Evolutionary conservation across 2,329 filamentous ascomycete genomes (phyloP).

Genomic region (Neobulgaria alba): DNA sequence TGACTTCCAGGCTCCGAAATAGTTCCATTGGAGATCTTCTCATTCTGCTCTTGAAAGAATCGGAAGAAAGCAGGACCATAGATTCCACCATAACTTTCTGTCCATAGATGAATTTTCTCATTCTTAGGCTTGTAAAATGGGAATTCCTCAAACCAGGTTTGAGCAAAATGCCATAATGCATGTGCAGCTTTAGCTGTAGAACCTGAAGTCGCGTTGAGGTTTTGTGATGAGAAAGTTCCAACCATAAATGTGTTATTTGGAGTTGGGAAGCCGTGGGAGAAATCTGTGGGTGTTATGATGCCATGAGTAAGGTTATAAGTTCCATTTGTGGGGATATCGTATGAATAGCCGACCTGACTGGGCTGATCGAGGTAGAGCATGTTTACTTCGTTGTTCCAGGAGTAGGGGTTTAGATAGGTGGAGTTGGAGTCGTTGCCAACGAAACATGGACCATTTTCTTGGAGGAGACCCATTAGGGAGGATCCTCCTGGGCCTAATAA

Average conservation of each 20-base stretch:
- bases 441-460: slow-evolving; percentile 34
- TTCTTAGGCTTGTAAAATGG: slow-evolving; percentile 43
- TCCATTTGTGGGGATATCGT: slow-evolving; percentile 2
- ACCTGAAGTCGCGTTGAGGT: slow-evolving; percentile 33
- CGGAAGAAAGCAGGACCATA: slow-evolving; percentile 54
- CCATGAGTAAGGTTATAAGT: not conserved
- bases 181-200: slow-evolving; percentile 27
- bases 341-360: slow-evolving; percentile 56
- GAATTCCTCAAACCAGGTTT: slow-evolving; percentile 47
- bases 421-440: slow-evolving; percentile 27
- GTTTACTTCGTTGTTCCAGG: slow-evolving; percentile 51
- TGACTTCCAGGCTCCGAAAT: slow-evolving; percentile 40
- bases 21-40: slow-evolving; percentile 38
- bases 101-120: slow-evolving; percentile 50
- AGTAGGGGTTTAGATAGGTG: slow-evolving; percentile 43
- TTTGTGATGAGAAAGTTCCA: slow-evolving; percentile 37
- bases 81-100: slow-evolving; percentile 50
- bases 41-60: slow-evolving; percentile 53
- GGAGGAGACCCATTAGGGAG: slow-evolving; percentile 46
- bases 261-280: slow-evolving; percentile 27
- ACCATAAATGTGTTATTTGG: slow-evolving; percentile 45
- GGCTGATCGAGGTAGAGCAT: slow-evolving; percentile 48
- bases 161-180: slow-evolving; percentile 42
- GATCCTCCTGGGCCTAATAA: slow-evolving; percentile 42
- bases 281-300: slow-evolving; percentile 17